phyloP scores from a whole-genome alignment of 1,284 basidiomycete species.

The Gastroboletus turbinatus region DNA sequence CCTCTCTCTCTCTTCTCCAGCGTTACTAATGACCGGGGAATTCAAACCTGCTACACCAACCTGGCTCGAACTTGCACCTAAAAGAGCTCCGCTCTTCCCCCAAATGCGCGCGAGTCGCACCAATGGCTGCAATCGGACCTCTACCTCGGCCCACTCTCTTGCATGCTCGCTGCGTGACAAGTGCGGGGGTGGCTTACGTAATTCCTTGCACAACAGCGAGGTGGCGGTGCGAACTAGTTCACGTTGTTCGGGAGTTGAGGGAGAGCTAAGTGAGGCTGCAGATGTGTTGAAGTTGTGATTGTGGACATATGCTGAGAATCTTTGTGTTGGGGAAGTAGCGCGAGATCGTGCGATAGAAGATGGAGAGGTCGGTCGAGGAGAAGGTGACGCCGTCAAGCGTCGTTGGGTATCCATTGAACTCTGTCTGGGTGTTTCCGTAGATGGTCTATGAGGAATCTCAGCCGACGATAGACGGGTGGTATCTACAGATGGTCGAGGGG shows the following conservation, averaged over 20 bases:
- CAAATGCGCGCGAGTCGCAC: constrained; percentile 70
- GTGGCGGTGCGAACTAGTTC: constrained; percentile 63
- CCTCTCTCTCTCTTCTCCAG: constrained; percentile 72
- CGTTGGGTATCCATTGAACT: constrained; percentile 34
- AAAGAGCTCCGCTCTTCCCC: constrained; percentile 48
- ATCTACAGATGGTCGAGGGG: constrained; percentile 31
- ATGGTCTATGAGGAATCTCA: constrained; percentile 32
- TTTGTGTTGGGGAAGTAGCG: constrained; percentile 39
- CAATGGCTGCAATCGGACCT: constrained; percentile 60
- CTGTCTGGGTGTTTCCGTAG: constrained; percentile 31
- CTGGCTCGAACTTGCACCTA: constrained; percentile 45
- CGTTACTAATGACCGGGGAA: constrained; percentile 43
- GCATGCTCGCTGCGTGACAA: constrained; percentile 46
- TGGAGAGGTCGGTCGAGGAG: constrained; percentile 37
- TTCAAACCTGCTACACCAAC: constrained; percentile 35
- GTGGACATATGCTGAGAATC: constrained; percentile 47
- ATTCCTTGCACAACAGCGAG: constrained; percentile 61
- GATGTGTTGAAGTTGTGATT: constrained; percentile 56
- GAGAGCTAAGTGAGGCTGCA: constrained; percentile 46
- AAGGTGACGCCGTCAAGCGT: constrained; percentile 34
- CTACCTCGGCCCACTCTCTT: constrained; percentile 71
- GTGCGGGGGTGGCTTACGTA: constrained; percentile 56
- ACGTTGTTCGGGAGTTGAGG: constrained; percentile 53
- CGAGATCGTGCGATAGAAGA: constrained; percentile 27
- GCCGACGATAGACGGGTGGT: constrained; percentile 34